phyloP scores from a whole-genome alignment of 129 eudicot species.

The Cynara cardunculus region DNA sequence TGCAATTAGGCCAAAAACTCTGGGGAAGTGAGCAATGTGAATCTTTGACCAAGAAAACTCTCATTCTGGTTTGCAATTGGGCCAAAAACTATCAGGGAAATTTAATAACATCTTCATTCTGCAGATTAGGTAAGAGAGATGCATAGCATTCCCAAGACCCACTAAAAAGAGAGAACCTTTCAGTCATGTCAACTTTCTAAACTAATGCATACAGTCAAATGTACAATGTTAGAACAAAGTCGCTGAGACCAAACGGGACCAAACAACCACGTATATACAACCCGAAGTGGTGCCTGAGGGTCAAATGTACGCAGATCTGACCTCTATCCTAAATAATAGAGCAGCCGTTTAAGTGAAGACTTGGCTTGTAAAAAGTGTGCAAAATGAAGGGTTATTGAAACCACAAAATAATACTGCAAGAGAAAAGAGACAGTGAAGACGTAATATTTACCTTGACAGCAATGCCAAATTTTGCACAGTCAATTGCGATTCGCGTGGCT shows the following conservation, averaged over 20 bases:
- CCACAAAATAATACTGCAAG: background rate
- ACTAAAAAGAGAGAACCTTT: background rate
- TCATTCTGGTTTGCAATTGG: too few relatives aligned
- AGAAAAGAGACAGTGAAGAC: background rate
- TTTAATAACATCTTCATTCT: too few relatives aligned
- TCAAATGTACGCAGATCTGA: too few relatives aligned
- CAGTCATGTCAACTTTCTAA: background rate
- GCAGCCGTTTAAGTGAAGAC: background rate
- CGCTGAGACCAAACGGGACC: too few relatives aligned
- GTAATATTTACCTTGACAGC: constrained; percentile 65
- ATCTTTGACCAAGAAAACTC: too few relatives aligned
- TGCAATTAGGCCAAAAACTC: too few relatives aligned
- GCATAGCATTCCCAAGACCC: background rate
- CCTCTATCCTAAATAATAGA: background rate
- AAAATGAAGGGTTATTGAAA: too few relatives aligned
- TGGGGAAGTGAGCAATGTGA: too few relatives aligned
- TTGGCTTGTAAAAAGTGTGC: too few relatives aligned
- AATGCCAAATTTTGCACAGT: constrained; percentile 81
- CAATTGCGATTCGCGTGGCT: constrained; percentile 88
- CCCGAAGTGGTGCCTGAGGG: too few relatives aligned
- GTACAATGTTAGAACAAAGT: background rate
- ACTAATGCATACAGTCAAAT: background rate
- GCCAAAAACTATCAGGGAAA: too few relatives aligned
- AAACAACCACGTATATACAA: too few relatives aligned
- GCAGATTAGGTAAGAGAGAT: background rate